Base-by-base conservation (phyloP, 2,329 filamentous ascomycete species). In the Biscogniauxia sp. region DNA sequence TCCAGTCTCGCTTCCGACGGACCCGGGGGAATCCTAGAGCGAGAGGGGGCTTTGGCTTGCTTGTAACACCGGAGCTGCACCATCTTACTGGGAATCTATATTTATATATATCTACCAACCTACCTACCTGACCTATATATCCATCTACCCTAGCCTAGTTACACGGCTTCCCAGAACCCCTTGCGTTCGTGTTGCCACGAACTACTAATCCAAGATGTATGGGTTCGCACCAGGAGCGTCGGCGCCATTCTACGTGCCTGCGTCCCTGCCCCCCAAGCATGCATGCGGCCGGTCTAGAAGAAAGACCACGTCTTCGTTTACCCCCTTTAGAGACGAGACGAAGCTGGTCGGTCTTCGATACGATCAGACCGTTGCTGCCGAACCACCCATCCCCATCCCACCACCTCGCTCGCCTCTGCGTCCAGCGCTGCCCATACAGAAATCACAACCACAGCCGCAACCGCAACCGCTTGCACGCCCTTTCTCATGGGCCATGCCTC, bases 321-420 rank as follows among this genome's bases (percentile, higher is more conserved):
- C 70, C 41, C 70, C 76, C 23, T 79, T 84, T 68, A 76, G 79
- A 61, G 80, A 82, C 68, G 82, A 84, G 66, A 74, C 77, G 51
- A 75, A 73, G 65, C 72, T 87, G 66, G 78, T 87, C 61, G 80
- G 80, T 54, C 69, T 88, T 58, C 82, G 84, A 60, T 88, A 88
- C 75, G 86, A 88, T 70, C 81, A 87, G 73, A 85, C 83, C 41
- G 75, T 81, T 55, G 80, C 83, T 67, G 82, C 82, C 54, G 81
- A 84, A 72, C 82, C 82, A 61, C 86, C 85, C 41, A 83, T 86
- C 64, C 80, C 81, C 53, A 73, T 85, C 61, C 73, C 79, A 54
- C 78, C 80, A 53, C 63, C 76, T 77, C 69, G 78, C 74, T 70
- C 76, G 73, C 65, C 72, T 72, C 62, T 76, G 74, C 63, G 68